Evolutionary conservation across 768 basidiomycete species (phyloP), one percentile per base, ranked within the genome.

Genomic region (Porpolomopsis calyptriformis): DNA sequence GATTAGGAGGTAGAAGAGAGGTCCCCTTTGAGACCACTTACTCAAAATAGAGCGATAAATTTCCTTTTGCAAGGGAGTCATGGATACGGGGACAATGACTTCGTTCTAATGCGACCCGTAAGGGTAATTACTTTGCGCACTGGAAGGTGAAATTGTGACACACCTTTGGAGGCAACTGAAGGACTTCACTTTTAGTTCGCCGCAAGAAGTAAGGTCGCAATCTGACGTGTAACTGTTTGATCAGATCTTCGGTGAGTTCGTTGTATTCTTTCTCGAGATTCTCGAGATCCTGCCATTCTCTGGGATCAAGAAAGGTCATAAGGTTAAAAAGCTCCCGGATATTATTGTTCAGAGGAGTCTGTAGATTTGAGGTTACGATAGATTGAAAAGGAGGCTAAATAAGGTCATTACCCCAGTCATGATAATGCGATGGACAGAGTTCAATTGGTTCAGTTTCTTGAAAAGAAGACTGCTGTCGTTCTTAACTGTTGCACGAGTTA

Each of bases 291-390:
- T 64, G 59, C 88, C 88, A 89, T 50, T 84, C 69, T 10, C 63
- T 53, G 4, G 85, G 78, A 58, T 92, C 88, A 14, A 98, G 74
- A 68, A 98, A 98, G 60, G 91, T 88, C 81, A 99, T 91, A 35
- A 99, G 72, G 60, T 93, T 98, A 71, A 98, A 94, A 20, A 99
- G 64, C 64, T 99, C 96, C 39, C 89, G 76, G 19, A 99, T 84
- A 58, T 97, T 98, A 68, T 98, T 98, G 63, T 98, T 98, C 48
- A 98, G 63, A 0, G 94, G 94, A 0, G 96, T 98, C 75, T 90
- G 48, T 16, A 31, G 31, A 16, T 22, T 49, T 20, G 40, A 34
- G 18, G 34, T 45, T 6, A 33, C 38, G 39, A 22, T 41, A 43
- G 19, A 12, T 4, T 19, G 26, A 33, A 3, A 23, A n/a, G 14